Percentiles rank a stretch among this genome's conserved stretches.
Evolutionary conservation across 768 basidiomycete genomes (phyloP).

Genomic region (Leccinum boreale): DNA sequence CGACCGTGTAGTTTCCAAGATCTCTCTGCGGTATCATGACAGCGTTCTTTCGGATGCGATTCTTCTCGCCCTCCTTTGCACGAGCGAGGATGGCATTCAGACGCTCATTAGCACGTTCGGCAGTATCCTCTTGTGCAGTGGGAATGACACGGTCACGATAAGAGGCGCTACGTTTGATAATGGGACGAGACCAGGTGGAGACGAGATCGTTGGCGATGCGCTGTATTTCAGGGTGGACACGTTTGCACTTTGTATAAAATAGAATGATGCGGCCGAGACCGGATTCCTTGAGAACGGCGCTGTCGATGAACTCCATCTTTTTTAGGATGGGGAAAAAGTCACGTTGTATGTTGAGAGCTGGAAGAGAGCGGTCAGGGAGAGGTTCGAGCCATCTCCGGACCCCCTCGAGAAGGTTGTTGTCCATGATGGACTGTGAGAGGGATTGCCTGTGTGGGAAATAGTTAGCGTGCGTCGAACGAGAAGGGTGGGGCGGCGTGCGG

Average conservation of each 20-base stretch:
- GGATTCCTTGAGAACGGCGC: conserved; percentile 84
- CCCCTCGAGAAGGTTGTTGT: conserved; percentile 90
- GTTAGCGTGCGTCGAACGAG: neutral
- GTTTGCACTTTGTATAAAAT: conserved; percentile 95
- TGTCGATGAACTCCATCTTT: conserved; percentile 93
- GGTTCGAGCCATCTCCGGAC: conserved; percentile 93
- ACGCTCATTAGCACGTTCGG: conserved; percentile 45
- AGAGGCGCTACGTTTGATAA: conserved; percentile 84
- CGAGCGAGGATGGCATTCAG: conserved; percentile 68
- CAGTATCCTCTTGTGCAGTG: conserved; percentile 42
- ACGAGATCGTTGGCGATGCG: conserved; percentile 84
- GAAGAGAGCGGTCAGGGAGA: conserved; percentile 86
- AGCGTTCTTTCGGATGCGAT: conserved; percentile 69
- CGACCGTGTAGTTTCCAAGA: conserved; percentile 75
- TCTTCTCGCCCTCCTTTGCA: conserved; percentile 65
- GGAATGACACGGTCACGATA: conserved; percentile 75
- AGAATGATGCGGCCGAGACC: conserved; percentile 84
- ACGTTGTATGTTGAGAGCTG: conserved; percentile 92
- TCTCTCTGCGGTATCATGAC: conserved; percentile 80
- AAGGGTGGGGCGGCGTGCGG: neutral
- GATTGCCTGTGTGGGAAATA: conserved; percentile 54
- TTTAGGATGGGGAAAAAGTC: conserved; percentile 81
- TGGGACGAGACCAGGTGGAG: conserved; percentile 83
- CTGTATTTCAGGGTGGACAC: conserved; percentile 77
- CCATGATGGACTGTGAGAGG: conserved; percentile 87